Conservation (phyloP, 306 rosid species). For the Carpinus fangiana region DNA sequence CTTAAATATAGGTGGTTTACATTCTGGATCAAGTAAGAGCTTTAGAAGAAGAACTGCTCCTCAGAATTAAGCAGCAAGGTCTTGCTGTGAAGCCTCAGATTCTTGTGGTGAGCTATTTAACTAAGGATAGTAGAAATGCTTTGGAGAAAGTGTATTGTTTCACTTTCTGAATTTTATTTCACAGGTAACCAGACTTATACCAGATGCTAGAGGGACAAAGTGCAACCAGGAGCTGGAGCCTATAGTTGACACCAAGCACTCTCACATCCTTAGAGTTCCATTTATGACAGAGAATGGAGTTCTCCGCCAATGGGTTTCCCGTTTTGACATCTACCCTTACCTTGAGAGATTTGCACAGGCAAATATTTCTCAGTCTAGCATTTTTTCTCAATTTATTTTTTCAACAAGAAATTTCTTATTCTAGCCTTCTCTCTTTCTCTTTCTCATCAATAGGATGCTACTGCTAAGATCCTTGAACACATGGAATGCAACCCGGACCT, state of each 20-base stretch:
- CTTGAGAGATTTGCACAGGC: constrained; percentile 84
- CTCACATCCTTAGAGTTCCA: constrained; percentile 82
- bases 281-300: constrained; percentile 66
- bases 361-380: constrained; percentile 17
- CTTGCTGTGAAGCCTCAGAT: constrained; percentile 79
- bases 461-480: constrained; percentile 51
- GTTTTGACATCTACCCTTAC: constrained; percentile 86
- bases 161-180: neutral
- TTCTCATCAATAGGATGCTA: constrained; percentile 54
- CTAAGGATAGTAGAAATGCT: neutral
- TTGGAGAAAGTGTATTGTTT: neutral
- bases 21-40: constrained; percentile 93
- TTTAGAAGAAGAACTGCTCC: constrained; percentile 71
- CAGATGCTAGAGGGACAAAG: constrained; percentile 84
- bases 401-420: constrained; percentile 3
- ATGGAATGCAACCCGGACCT: constrained; percentile 89
- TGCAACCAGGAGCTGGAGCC: constrained; percentile 83
- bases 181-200: constrained; percentile 84
- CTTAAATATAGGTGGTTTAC: constrained; percentile 68
- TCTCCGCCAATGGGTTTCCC: constrained; percentile 80
- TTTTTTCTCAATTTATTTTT: neutral
- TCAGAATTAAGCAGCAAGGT: constrained; percentile 80
- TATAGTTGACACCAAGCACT: constrained; percentile 67
- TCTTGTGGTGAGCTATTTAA: constrained; percentile 59
- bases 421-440: constrained; percentile 9